Conservation (phyloP, 2,329 filamentous ascomycete genomes). For the Pseudocercospora ulei region DNA sequence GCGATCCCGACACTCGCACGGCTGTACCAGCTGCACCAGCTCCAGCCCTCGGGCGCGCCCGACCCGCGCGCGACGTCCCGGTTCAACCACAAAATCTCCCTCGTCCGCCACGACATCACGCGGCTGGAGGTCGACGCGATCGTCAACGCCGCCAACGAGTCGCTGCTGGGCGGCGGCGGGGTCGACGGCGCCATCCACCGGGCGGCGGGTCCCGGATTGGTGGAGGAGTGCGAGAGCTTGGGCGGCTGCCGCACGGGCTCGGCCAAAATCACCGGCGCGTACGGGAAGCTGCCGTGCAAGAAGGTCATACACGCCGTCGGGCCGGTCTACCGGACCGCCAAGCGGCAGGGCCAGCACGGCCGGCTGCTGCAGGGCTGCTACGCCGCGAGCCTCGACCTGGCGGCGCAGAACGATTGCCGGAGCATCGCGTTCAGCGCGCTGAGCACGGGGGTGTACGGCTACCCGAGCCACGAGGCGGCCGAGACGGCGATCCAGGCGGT, state of each 20-base stretch:
- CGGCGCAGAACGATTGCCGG: slow-evolving; percentile 54
- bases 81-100: slow-evolving; percentile 60
- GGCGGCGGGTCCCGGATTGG: slow-evolving; percentile 61
- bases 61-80: slow-evolving; percentile 39
- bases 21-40: slow-evolving; percentile 54
- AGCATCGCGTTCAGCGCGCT: slow-evolving; percentile 75
- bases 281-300: slow-evolving; percentile 58
- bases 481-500: slow-evolving; percentile 57
- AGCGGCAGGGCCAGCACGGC: slow-evolving; percentile 35
- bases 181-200: slow-evolving; percentile 69
- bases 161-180: slow-evolving; percentile 76
- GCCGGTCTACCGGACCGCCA: slow-evolving; percentile 54
- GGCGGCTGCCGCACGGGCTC: slow-evolving; percentile 65
- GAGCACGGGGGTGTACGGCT: slow-evolving; percentile 85
- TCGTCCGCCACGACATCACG: slow-evolving; percentile 73
- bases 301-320: slow-evolving; percentile 88
- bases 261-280: slow-evolving; percentile 73
- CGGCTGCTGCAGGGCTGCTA: slow-evolving; percentile 57
- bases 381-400: slow-evolving; percentile 58
- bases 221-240: slow-evolving; percentile 61
- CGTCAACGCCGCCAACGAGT: slow-evolving; percentile 81
- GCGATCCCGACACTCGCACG: slow-evolving; percentile 55
- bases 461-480: slow-evolving; percentile 65
- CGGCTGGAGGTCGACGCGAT: slow-evolving; percentile 67
- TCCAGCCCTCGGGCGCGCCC: slow-evolving; percentile 33